Base-by-base conservation (phyloP, 768 basidiomycete species). In the Cyclocybe cylindracea region DNA sequence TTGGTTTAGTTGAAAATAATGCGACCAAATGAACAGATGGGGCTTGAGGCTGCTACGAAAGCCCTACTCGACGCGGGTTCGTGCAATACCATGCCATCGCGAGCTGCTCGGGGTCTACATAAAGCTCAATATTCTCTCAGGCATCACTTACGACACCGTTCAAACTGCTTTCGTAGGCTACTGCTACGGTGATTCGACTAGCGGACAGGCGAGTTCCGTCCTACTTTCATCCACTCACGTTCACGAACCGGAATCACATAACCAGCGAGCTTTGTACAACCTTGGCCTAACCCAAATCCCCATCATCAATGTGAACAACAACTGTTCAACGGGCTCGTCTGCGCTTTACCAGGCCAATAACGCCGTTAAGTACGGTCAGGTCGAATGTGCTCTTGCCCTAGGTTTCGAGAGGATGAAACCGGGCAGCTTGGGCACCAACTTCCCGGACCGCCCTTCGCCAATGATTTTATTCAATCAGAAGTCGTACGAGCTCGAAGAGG, bases 391-490 rank as follows among this genome's bases (percentile, higher is more conserved):
- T 1, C 72, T 94, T 16, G 91, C 92, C 0, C 81, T 94, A 1
- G 91, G 92, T 9, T 94, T 94, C 58, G 92, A 94, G 66, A 85
- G 88, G 34, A 92, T 92, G 88, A 75, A 79, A 14, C 84, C 85
- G 4, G 89, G 89, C 31, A 86, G 85, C 60, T 71, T 91, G 6
- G 82, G 83, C 6, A 82, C 80, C 10, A 79, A 84, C 61, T 91
- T 82, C 57, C 79, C 82, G 0, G 81, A 82, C 54, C 70, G 81
- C 14, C 63, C 66, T 8, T 66, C 78, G 5, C 86, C 89, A 0
- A 78, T 74, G 2, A 24, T 55, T 2, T 62, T 85, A 1, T 73
- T 87, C 50, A 52, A 72, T 45, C 48, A 64, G n/a, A 75, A 74
- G 13, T 74, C 72, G 0, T 43, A 55, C 2, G 82, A 81, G 49